Evolutionary conservation across 495 filamentous ascomycete species (phyloP).

Genomic region (Talaromyces nanjingensis): DNA sequence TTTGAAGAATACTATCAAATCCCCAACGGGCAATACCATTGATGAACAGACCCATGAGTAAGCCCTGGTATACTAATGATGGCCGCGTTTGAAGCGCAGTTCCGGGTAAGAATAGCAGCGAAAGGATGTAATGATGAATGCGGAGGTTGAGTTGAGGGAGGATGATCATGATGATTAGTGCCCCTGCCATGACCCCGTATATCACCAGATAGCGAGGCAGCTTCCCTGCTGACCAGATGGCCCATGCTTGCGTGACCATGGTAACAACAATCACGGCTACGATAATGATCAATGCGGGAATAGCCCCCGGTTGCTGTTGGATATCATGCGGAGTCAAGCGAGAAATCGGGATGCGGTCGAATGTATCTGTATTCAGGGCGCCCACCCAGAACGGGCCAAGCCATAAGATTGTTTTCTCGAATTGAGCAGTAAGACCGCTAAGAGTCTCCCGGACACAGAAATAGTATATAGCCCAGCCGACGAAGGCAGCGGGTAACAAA

Average conservation of each 20-base stretch:
- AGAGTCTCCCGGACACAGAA: constrained; percentile 48
- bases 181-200: constrained; percentile 46
- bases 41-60: constrained; percentile 58
- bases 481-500: constrained; percentile 67
- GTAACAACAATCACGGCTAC: constrained; percentile 47
- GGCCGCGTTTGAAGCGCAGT: constrained; percentile 52
- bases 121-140: constrained; percentile 61
- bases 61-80: constrained; percentile 50
- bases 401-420: constrained; percentile 72
- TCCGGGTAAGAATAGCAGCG: constrained; percentile 50
- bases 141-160: constrained; percentile 54
- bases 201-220: constrained; percentile 57
- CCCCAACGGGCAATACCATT: constrained; percentile 62
- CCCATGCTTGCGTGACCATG: constrained; percentile 53
- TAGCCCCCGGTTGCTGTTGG: constrained; percentile 66
- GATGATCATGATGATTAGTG: constrained; percentile 40
- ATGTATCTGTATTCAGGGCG: constrained; percentile 67
- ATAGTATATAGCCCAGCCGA: constrained; percentile 62
- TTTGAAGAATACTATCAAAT: constrained; percentile 53
- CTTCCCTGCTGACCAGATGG: constrained; percentile 60
- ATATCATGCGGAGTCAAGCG: constrained; percentile 69
- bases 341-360: constrained; percentile 69
- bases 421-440: constrained; percentile 50
- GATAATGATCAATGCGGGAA: constrained; percentile 57
- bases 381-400: constrained; percentile 71